These are phyloP conservation scores for Penicillium digitatum DNA, from an alignment of 2,329 filamentous ascomycete species.

Conservation along the genomic window DNA sequence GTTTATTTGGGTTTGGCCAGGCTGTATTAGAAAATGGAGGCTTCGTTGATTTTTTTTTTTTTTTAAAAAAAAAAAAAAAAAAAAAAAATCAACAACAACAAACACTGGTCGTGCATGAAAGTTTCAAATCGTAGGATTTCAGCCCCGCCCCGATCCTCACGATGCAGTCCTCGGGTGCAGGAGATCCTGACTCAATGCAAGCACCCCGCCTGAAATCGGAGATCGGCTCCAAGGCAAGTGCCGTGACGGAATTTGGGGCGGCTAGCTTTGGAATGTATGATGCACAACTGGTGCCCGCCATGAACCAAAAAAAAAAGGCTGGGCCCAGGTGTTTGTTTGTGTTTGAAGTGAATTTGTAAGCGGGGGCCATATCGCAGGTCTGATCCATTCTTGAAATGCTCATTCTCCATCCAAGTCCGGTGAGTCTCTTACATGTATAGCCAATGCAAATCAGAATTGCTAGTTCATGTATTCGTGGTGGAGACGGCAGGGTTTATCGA, in stretches of 20 bases:
- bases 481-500: not conserved
- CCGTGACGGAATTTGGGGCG: not conserved
- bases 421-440: not conserved
- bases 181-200: constrained; percentile 3
- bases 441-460: not conserved
- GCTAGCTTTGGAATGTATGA: not conserved
- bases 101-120: constrained; percentile 2
- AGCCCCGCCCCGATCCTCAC: not conserved
- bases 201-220: not conserved
- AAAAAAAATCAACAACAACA: too few relatives aligned
- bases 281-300: not conserved
- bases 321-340: too few relatives aligned
- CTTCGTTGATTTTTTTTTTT: too few relatives aligned
- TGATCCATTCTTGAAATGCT: not conserved
- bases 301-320: not conserved
- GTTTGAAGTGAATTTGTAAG: not conserved
- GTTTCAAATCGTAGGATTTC: constrained; percentile 1
- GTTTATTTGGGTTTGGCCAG: not conserved
- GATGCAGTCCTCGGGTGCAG: not conserved
- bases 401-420: not conserved
- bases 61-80: too few relatives aligned
- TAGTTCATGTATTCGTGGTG: not conserved
- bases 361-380: not conserved
- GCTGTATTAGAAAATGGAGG: not conserved
- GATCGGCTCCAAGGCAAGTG: constrained; percentile 2